Conservation (phyloP, 2,329 filamentous ascomycete species). For the Xylaria sp. region DNA sequence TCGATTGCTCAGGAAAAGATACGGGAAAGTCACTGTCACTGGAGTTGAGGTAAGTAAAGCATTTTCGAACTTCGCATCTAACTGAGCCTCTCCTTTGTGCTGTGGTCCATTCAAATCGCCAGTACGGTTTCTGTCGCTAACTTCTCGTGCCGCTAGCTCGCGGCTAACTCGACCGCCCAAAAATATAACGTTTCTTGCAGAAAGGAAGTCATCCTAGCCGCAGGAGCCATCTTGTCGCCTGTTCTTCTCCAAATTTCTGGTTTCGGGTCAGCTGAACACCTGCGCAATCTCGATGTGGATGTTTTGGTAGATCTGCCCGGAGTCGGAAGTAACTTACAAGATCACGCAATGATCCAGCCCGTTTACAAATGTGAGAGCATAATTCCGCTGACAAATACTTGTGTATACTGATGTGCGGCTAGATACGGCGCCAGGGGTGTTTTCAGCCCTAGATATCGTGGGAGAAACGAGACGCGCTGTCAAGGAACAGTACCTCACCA, state of each 20-base stretch:
- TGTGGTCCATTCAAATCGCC: too few species aligned
- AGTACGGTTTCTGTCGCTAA: not conserved
- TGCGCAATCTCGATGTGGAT: slow-evolving; percentile 46
- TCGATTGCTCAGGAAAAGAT: slow-evolving; percentile 22
- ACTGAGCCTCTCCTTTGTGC: not conserved
- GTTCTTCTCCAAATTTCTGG: slow-evolving; percentile 51
- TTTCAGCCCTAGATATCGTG: slow-evolving; percentile 45
- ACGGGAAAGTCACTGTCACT: slow-evolving; percentile 39
- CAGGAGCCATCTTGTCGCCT: slow-evolving; percentile 49
- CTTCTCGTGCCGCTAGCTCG: slow-evolving; percentile 44
- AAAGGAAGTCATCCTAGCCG: slow-evolving; percentile 49
- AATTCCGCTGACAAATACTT: not conserved
- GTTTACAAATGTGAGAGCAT: slow-evolving; percentile 43
- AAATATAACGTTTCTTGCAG: slow-evolving; percentile 44
- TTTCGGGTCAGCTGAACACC: slow-evolving; percentile 48
- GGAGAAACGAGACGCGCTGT: slow-evolving; percentile 40
- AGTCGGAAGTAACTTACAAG: slow-evolving; percentile 50
- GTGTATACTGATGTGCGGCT: slow-evolving; percentile 5
- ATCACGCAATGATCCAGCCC: slow-evolving; percentile 48
- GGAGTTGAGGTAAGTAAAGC: slow-evolving; percentile 53
- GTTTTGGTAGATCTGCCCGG: slow-evolving; percentile 49
- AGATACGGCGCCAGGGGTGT: slow-evolving; percentile 44
- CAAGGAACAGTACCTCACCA: slow-evolving; percentile 42
- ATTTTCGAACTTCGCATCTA: not conserved
- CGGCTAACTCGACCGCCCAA: slow-evolving; percentile 38